Conservation (phyloP, 331 rosid genomes). For the Acacia concinna region DNA sequence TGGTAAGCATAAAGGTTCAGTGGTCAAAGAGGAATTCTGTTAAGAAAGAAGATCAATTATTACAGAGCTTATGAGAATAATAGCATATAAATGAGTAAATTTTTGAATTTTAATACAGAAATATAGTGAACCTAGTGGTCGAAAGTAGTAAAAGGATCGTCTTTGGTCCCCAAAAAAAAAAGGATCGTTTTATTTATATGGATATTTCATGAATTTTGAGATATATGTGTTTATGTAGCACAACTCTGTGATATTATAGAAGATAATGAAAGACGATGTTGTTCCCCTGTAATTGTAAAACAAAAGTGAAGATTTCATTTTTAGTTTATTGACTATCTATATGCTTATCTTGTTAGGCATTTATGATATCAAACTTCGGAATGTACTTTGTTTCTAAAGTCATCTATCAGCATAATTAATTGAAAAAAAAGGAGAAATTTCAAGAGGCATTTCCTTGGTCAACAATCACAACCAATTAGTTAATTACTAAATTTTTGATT, state of each 20-base stretch:
- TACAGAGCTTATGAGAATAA: conserved; percentile 19
- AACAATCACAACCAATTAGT: not conserved
- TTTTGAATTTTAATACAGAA: not conserved
- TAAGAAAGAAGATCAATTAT: conserved; percentile 29
- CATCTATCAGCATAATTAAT: no score
- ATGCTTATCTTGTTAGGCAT: not conserved
- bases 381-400: no score
- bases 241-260: not conserved
- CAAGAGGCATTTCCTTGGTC: not conserved
- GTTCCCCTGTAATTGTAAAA: not conserved
- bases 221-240: no score
- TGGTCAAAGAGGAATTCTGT: conserved; percentile 22
- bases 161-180: no score
- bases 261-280: not conserved
- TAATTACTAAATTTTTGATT: no score
- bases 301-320: not conserved
- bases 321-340: not conserved
- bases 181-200: no score
- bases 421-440: not conserved
- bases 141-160: not conserved
- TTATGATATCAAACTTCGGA: no score
- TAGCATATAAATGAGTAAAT: not conserved
- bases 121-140: not conserved
- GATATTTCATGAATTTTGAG: no score
- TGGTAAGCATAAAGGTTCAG: conserved; percentile 35